Evolutionary conservation across 495 filamentous ascomycete species (phyloP).

Genomic region (Lineolata rhizophorae): DNA sequence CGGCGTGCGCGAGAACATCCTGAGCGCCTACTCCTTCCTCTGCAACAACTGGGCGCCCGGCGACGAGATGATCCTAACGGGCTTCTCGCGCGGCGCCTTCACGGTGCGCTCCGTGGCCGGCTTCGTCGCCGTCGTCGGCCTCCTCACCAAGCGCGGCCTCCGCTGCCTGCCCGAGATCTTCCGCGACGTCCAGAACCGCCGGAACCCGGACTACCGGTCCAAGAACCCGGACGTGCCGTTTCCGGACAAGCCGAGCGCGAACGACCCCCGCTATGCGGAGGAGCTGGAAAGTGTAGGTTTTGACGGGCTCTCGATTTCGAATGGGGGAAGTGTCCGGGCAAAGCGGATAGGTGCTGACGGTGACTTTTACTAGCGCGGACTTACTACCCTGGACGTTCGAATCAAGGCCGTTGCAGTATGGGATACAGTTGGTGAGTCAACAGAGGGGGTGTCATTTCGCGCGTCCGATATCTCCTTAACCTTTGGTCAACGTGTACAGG

Average conservation of each 20-base stretch:
- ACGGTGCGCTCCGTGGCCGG: conserved; percentile 43
- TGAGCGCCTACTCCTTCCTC: conserved; percentile 44
- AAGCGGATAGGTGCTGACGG: too few species aligned
- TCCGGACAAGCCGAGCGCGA: conserved; percentile 29
- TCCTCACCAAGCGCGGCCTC: conserved; percentile 42
- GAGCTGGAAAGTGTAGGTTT: conserved; percentile 25
- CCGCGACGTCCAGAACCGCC: conserved; percentile 36
- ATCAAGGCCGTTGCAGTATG: conserved; percentile 21
- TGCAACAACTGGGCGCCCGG: conserved; percentile 41
- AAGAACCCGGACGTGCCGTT: conserved; percentile 35
- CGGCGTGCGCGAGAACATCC: conserved; percentile 30
- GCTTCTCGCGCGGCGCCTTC: conserved; percentile 56
- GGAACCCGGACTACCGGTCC: conserved; percentile 27
- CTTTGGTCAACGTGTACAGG: too few species aligned
- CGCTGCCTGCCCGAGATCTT: conserved; percentile 41
- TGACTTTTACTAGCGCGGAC: conserved; percentile 8
- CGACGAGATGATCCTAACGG: conserved; percentile 48
- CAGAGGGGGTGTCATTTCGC: too few species aligned
- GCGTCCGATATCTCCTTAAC: too few species aligned
- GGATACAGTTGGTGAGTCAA: conserved; percentile 16
- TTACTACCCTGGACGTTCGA: conserved; percentile 14
- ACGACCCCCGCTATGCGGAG: conserved; percentile 15
- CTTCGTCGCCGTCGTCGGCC: conserved; percentile 35
- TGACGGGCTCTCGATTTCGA: conserved; percentile 19
- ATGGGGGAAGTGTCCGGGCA: not conserved